phyloP scores from a whole-genome alignment of 2,329 filamentous ascomycete genomes.

The Malbranchea zuffiana region DNA sequence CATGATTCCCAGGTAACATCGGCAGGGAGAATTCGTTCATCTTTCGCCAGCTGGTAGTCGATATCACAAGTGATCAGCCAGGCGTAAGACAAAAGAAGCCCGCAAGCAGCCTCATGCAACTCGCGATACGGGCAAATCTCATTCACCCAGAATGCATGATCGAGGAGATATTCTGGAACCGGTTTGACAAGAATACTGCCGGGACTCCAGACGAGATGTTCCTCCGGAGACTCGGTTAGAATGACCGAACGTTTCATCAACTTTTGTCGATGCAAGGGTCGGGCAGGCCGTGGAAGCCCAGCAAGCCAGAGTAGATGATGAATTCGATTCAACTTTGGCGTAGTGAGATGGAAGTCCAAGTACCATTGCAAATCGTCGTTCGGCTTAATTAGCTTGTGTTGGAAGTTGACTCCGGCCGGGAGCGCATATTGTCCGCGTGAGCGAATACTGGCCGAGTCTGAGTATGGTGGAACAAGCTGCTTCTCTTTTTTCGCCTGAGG shows the following conservation, averaged over 20 bases:
- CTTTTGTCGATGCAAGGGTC: constrained; percentile 19
- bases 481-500: neutral
- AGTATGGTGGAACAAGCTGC: neutral
- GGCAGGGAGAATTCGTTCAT: constrained; percentile 24
- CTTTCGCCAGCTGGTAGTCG: constrained; percentile 30
- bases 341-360: no score
- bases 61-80: constrained; percentile 31
- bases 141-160: constrained; percentile 17
- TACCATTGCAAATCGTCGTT: neutral
- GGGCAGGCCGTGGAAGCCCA: constrained; percentile 17
- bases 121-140: constrained; percentile 16
- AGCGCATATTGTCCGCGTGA: neutral
- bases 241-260: constrained; percentile 17
- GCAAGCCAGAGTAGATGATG: constrained; percentile 20
- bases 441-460: neutral
- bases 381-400: neutral
- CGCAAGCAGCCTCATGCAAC: constrained; percentile 24
- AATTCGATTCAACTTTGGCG: no score
- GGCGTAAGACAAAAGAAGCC: constrained; percentile 34
- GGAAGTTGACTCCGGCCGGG: neutral
- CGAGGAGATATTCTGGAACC: constrained; percentile 19
- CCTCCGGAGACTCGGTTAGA: constrained; percentile 19
- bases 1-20: constrained; percentile 31
- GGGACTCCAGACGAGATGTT: constrained; percentile 20
- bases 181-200: constrained; percentile 22